Evolutionary conservation across 2,329 filamentous ascomycete species (phyloP), one percentile per base, ranked within the genome.

Genomic region (Colletotrichum sp.): DNA sequence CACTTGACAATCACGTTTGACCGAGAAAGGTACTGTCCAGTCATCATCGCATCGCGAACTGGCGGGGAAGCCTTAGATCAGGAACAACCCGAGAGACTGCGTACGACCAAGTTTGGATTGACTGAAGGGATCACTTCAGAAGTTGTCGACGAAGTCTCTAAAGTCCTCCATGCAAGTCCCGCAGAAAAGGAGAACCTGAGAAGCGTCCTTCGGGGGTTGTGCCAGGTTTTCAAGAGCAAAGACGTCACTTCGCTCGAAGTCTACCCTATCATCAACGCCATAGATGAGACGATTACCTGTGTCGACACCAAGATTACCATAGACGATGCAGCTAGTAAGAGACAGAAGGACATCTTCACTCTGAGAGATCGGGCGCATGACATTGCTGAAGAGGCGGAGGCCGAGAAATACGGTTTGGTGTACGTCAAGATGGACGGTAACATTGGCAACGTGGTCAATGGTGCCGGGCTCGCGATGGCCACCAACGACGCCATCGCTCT

Each of bases 381-480:
- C 43, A 78, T 85, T 0, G 65, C 78, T 0, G 82, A 83, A 30
- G 86, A 85, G 66, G 76, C 83, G 0, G 83, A 85, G 43, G 86
- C 89, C 2, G 84, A 87, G 21, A 88, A 90, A 74, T 87, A 93
- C 74, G 95, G 95, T 5, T 95, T 98, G 79, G 94, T 97, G 1
- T 98, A 96, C 82, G 90, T 98, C 78, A 93, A 91, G 80, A 84
- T 89, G 73, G 79, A 83, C 2, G 87, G 89, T 4, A 92, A 92
- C 77, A 93, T 98, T 69, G 96, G 95, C 48, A 98, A 94, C 1
- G 87, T 98, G 78, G 95, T 98, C 78, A 98, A 98, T 81, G 95
- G 96, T 59, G 96, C 96, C 0, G 96, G 96, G 1, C 90, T 98
- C 2, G 95, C 95, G 1, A 97, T 98, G 94, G 97, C 97, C 82